Base-by-base conservation (phyloP, 176 grass and related monocot genomes). In the Carex parvula region DNA sequence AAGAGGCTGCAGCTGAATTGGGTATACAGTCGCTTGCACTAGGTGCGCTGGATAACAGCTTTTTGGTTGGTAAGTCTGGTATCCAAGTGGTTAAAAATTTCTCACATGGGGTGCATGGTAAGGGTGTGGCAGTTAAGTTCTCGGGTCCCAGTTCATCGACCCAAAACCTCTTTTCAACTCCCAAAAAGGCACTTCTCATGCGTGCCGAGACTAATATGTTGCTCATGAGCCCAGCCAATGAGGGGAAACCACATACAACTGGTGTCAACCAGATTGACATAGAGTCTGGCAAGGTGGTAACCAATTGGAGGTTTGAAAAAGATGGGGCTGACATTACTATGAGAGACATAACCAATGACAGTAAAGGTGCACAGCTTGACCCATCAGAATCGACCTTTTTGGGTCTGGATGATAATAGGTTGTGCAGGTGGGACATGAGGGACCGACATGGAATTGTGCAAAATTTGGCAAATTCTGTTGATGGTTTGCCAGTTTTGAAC, bases 341-440 rank as follows among this genome's bases (percentile, higher is more conserved):
- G 96, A 91, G 89, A 66, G 96, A 99, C 60, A 99, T 99, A 74
- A 88, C 92, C 0, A 99, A 99, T 35, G 96, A 95, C 8, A 87
- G 81, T 88, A 99, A 99, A 79, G 93, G 96, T 0, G 91, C 96
- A 1, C 96, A 99, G 66, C 18, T 99, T 75, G 96, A 95, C 5
- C 89, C 96, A 0, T 92, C 91, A 0, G 96, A 99, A 4, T 95
- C 96, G 13, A 95, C 96, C 33, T 99, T 99, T 82, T 75, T 99
- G 71, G 94, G 94, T 0, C 73, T 97, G 1, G 94, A 97, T 79
- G 94, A 97, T 62, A 97, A 92, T 60, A 71, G 94, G 9, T 54
- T 97, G 73, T 92, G 94, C 76, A 63, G 94, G 5, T 97, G 92
- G 92, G 94, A 97, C 84, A 94, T 97, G 94, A 89, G 94, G 78